Evolutionary conservation across 306 rosid species (phyloP), one percentile per base, ranked within the genome.

Genomic region (Citrullus amarus): DNA sequence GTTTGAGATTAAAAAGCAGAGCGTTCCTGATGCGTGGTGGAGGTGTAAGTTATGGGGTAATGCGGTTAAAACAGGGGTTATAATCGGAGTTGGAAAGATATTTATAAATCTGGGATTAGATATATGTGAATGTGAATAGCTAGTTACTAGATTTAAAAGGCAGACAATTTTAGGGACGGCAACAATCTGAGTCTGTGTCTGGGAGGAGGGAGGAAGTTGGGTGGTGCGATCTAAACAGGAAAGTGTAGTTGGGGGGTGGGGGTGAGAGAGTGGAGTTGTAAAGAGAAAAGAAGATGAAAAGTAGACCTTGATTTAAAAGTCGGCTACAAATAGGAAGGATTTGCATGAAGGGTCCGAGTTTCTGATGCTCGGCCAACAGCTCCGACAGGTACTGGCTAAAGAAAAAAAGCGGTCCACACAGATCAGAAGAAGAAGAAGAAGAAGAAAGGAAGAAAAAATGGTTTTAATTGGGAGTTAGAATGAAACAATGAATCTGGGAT

Each of bases 311-410:
- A 90, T 91, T 91, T 80, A 93, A 86, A 59, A 93, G 89, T 32
- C 97, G 92, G 81, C 87, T 89, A 68, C 96, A 93, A 83, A 89
- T 90, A 57, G 98, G 98, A 65, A 93, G 96, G 36, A 90, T 93
- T 88, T 91, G 96, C 88, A 88, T 55, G 85, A 93, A 93, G 58
- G 98, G 98, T 72, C 94, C 94, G 82, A 93, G 97, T 90, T 93
- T 93, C 76, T 92, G 96, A 76, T 89, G 92, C 80, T 93, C 98
- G 48, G 97, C 96, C 65, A 93, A 81, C 89, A 93, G 88, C 90
- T 93, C 98, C 51, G 96, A 71, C 79, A 93, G 79, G 90, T 93
- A 92, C 88, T 88, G 97, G 85, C 98, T 93, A 83, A 22, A 60
- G 25, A 78, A 62, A 36, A 6, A 57, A 38, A 38, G 2, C 0